Evolutionary conservation across 2,329 filamentous ascomycete species (phyloP), one percentile per base, ranked within the genome.

Genomic region (Sclerotiophoma versabilis): DNA sequence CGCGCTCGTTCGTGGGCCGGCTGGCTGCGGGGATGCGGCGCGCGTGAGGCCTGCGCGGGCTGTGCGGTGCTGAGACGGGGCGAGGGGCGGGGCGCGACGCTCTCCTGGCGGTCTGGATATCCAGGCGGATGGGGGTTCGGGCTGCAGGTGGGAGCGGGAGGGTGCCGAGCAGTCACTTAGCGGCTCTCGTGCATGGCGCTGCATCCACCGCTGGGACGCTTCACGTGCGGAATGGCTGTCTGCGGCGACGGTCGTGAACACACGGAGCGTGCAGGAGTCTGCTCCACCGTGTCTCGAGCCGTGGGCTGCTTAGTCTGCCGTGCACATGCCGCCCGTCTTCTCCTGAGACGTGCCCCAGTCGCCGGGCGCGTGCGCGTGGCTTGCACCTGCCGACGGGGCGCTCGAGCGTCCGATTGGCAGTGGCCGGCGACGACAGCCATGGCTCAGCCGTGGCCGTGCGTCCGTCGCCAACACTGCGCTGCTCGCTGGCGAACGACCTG

Each of bases 91-190:
- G 48, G 48, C 39, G 38, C 38, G 39, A 32, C 36, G 10, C 26
- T 38, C 25, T 50, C 32, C 48, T 50, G 39, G 39, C 48, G 39
- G 27, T 25, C 17, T 44, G 26, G 43, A 39, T 38, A 33, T 22
- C 34, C 29, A 36, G 12, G 30, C 32, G 44, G 29, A 14, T 26
- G 14, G 42, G 29, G 58, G 52, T 58, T 51, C 49, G 51, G 51
- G 39, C 26, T 41, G 61, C 54, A 54, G 48, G 50, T 57, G 50
- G 54, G 47, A 47, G 49, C 58, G 59, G 53, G 59, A 63, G 45
- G 62, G 50, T 51, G 59, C 64, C 61, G 63, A 60, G 55, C 12
- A 14, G 12, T 52, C 20, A 27, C 49, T 52, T n/a, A 54, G 50
- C 50, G 44, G 50, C 50, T 54, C 32, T 48, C 23, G 20, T 48